phyloP scores from a whole-genome alignment of 805 yeast genomes.

The Zygosaccharomyces lentus region DNA sequence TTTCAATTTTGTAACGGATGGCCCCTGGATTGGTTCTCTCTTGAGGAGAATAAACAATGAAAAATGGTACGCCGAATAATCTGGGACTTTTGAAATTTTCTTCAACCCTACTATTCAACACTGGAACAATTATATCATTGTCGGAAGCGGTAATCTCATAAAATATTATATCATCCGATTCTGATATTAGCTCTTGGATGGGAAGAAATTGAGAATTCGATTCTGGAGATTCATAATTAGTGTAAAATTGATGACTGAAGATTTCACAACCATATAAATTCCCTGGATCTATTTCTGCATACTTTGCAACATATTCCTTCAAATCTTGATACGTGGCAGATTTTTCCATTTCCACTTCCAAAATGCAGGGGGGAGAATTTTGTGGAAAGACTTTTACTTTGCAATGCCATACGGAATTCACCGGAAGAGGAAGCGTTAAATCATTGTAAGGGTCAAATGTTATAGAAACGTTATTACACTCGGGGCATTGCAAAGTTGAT shows the following conservation, averaged over 20 bases:
- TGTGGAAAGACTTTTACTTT: slow-evolving; percentile 61
- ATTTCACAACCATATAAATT: slow-evolving; percentile 54
- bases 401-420: slow-evolving; percentile 65
- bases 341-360: slow-evolving; percentile 72
- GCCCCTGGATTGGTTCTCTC: slow-evolving; percentile 55
- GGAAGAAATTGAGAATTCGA: slow-evolving; percentile 53
- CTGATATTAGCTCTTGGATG: slow-evolving; percentile 58
- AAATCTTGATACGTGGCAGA: slow-evolving; percentile 61
- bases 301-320: slow-evolving; percentile 53
- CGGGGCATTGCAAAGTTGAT: slow-evolving; percentile 86
- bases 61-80: slow-evolving; percentile 73
- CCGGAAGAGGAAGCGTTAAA: slow-evolving; percentile 83
- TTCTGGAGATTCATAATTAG: slow-evolving; percentile 60
- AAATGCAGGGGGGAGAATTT: slow-evolving; percentile 42
- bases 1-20: slow-evolving; percentile 55
- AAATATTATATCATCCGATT: slow-evolving; percentile 60
- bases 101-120: slow-evolving; percentile 44
- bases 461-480: slow-evolving; percentile 69
- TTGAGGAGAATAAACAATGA: slow-evolving; percentile 50
- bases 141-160: slow-evolving; percentile 46
- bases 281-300: slow-evolving; percentile 35
- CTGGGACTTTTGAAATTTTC: slow-evolving; percentile 40
- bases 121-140: slow-evolving; percentile 57
- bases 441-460: slow-evolving; percentile 95
- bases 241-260: slow-evolving; percentile 64